phyloP scores from a whole-genome alignment of 2,329 filamentous ascomycete species.

The Atkinsonella hypoxylon region DNA sequence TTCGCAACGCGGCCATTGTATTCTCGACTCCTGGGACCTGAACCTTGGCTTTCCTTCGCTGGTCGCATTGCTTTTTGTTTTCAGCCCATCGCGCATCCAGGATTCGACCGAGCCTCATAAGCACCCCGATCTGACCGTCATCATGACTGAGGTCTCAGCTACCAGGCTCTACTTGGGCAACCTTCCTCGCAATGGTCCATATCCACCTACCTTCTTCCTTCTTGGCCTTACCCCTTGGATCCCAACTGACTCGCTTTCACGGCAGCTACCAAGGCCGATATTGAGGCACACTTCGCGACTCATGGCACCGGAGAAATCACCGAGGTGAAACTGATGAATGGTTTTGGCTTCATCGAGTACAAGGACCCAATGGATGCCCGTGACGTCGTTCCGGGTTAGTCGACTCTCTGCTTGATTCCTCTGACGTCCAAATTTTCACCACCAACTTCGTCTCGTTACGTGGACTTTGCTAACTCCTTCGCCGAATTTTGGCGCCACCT shows the following conservation, averaged over 20 bases:
- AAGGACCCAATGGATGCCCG: slow-evolving; percentile 97
- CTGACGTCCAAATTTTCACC: neutral
- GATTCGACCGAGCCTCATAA: slow-evolving; percentile 1
- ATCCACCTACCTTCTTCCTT: slow-evolving; percentile 10
- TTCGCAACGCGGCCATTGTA: neutral
- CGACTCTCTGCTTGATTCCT: neutral
- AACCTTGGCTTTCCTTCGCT: neutral
- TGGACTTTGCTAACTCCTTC: slow-evolving; percentile 6
- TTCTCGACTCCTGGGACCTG: slow-evolving; percentile 3
- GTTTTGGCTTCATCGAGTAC: slow-evolving; percentile 99
- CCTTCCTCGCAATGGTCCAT: slow-evolving; percentile 82
- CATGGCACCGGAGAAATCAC: slow-evolving; percentile 96
- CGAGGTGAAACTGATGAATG: slow-evolving; percentile 99
- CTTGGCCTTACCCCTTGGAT: slow-evolving; percentile 12
- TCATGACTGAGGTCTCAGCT: slow-evolving; percentile 75
- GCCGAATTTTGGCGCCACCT: neutral
- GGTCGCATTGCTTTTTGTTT: neutral
- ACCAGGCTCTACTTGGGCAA: slow-evolving; percentile 97
- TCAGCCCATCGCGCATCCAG: slow-evolving; percentile 1
- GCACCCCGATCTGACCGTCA: slow-evolving; percentile 17
- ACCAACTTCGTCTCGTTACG: neutral
- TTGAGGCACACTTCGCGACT: slow-evolving; percentile 88
- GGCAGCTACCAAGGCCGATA: slow-evolving; percentile 89
- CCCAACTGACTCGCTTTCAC: slow-evolving; percentile 32
- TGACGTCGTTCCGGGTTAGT: slow-evolving; percentile 92